Evolutionary conservation across 2,329 filamentous ascomycete genomes (phyloP).

Genomic region (Hirsutella minnesotensis): DNA sequence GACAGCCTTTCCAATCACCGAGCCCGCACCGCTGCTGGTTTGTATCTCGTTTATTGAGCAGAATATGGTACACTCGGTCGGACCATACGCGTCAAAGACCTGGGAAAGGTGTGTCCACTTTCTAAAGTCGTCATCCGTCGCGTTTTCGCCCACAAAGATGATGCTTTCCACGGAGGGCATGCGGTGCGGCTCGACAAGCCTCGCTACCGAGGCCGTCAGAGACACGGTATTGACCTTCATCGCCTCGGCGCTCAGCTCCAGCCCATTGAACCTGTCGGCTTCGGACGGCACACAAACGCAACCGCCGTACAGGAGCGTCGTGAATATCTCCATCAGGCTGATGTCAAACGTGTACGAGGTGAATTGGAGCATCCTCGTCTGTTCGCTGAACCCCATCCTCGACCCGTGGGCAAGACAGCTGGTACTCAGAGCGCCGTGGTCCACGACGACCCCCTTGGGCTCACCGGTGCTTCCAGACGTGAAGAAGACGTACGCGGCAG

Average conservation of each 20-base stretch:
- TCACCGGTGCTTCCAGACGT: conserved; percentile 6
- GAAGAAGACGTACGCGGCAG: conserved; percentile 6
- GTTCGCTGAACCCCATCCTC: conserved; percentile 1
- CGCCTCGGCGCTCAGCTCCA: neutral
- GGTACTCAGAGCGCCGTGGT: conserved; percentile 8
- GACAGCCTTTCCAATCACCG: conserved; percentile 3
- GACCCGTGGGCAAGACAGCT: conserved; percentile 2
- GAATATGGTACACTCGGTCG: conserved; percentile 5
- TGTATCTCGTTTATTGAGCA: neutral
- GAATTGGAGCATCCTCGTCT: conserved; percentile 26
- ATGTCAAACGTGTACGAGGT: conserved; percentile 39
- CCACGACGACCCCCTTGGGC: conserved; percentile 10
- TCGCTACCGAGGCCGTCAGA: conserved; percentile 3
- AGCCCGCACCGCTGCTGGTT: neutral
- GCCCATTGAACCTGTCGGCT: neutral
- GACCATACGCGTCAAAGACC: conserved; percentile 7
- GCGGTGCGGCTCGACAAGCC: neutral
- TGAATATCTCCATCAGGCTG: conserved; percentile 21
- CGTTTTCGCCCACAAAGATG: conserved; percentile 2
- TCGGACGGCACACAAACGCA: conserved; percentile 35
- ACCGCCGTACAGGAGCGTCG: conserved; percentile 38
- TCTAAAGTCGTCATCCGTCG: conserved; percentile 1
- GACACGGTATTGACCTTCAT: conserved; percentile 1
- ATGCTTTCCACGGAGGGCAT: neutral
- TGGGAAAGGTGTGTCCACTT: conserved; percentile 9